Conservation (phyloP, 345 rosid species). For the Gossypium longicalyx region DNA sequence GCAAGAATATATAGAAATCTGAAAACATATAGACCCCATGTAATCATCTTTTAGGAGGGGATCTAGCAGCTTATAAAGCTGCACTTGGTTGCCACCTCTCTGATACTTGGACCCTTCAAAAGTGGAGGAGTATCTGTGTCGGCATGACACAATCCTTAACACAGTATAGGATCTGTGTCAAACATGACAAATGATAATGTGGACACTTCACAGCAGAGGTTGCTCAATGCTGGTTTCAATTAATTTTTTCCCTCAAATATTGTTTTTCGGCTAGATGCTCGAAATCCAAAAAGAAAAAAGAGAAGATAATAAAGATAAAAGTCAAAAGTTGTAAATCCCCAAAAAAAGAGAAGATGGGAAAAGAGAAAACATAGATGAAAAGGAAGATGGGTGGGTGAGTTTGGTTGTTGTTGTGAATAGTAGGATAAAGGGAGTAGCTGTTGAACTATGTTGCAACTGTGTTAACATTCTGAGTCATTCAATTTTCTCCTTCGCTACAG, state of each 20-base stretch:
- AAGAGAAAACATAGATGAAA: not conserved
- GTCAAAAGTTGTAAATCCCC: not conserved
- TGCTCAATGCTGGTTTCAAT: not conserved
- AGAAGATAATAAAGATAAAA: not conserved
- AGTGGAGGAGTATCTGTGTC: not conserved
- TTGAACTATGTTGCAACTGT: not conserved
- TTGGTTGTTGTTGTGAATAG: not conserved
- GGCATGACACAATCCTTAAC: not conserved
- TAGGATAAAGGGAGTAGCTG: not conserved
- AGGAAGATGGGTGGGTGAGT: not conserved
- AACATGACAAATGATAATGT: not conserved
- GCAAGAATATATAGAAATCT: not conserved
- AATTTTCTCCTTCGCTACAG: constrained; percentile 37
- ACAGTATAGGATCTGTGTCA: not conserved
- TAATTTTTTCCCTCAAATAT: not conserved
- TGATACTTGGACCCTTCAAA: not conserved
- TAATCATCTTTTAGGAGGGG: not conserved
- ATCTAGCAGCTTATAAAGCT: not conserved
- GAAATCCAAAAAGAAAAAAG: not conserved
- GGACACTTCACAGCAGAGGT: not conserved
- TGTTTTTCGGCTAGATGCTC: not conserved
- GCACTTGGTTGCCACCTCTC: not conserved
- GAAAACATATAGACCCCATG: not conserved
- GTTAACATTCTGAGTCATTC: not conserved
- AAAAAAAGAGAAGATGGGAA: not conserved